phyloP scores from a whole-genome alignment of 106 monocot genomes.

The Dioscorea alata region DNA sequence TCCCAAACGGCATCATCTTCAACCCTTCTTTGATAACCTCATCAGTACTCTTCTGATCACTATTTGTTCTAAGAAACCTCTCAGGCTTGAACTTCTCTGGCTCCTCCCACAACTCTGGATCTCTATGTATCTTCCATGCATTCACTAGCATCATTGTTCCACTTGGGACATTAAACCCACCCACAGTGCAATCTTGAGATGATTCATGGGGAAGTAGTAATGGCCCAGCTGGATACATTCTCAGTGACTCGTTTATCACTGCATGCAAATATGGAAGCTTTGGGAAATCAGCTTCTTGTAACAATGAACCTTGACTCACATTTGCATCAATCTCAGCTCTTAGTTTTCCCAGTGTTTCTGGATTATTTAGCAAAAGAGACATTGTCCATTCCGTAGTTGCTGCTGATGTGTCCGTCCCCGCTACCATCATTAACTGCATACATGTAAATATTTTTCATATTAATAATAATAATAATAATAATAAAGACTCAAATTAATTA shows the following conservation, averaged over 20 bases:
- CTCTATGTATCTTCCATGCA: constrained; percentile 3
- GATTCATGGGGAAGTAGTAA: constrained; percentile 6
- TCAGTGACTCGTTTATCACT: constrained; percentile 5
- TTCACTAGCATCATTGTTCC: constrained; percentile 5
- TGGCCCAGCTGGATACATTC: constrained; percentile 3
- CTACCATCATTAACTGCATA: background rate
- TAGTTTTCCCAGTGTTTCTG: background rate
- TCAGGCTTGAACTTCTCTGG: background rate
- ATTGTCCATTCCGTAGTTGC: background rate
- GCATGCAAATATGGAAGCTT: constrained; percentile 7
- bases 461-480: background rate
- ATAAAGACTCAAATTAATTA: background rate
- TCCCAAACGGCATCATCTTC: constrained; percentile 9
- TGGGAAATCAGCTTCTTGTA: constrained; percentile 2
- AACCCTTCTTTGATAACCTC: background rate
- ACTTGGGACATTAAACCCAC: background rate
- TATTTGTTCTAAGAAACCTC: background rate
- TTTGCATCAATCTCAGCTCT: background rate
- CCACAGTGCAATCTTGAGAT: background rate
- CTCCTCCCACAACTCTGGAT: background rate
- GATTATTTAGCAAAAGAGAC: background rate
- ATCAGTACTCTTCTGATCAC: background rate
- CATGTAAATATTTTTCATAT: background rate
- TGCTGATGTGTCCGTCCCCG: constrained; percentile 10
- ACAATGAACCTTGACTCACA: background rate